Percentiles rank a stretch among this genome's conserved stretches.
Conservation (phyloP, 2,329 filamentous ascomycete species). For the Hirsutella rhossiliensis region DNA sequence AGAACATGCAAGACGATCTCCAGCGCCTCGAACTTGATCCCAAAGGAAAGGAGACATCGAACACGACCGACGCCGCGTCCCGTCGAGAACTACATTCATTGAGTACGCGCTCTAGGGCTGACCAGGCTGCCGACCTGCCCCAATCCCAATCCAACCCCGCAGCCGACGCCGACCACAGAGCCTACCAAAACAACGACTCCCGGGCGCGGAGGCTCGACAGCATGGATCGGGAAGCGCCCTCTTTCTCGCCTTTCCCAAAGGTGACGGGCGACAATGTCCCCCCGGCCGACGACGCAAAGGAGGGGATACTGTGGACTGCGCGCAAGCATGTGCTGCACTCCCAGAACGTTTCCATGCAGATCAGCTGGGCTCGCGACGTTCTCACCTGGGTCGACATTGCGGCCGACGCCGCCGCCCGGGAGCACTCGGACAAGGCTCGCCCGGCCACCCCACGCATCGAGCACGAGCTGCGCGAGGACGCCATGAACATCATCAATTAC, state of each 20-base stretch:
- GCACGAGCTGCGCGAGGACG: constrained; percentile 77
- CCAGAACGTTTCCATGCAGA: constrained; percentile 90
- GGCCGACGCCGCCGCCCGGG: constrained; percentile 61
- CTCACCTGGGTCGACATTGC: constrained; percentile 80
- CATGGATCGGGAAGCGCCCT: constrained; percentile 49
- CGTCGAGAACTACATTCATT: constrained; percentile 29
- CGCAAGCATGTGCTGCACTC: constrained; percentile 77
- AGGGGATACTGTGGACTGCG: constrained; percentile 76
- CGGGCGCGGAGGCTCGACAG: constrained; percentile 24
- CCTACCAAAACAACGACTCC: constrained; percentile 25
- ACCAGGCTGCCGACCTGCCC: constrained; percentile 1
- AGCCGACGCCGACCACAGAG: constrained; percentile 19
- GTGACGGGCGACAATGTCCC: constrained; percentile 81
- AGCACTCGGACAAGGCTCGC: constrained; percentile 40
- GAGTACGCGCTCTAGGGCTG: constrained; percentile 16
- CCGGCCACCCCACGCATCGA: constrained; percentile 76
- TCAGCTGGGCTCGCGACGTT: constrained; percentile 92
- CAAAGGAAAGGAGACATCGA: constrained; percentile 27
- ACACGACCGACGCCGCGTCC: constrained; percentile 16
- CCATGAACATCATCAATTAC: constrained; percentile 84
- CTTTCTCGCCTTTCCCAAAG: constrained; percentile 86
- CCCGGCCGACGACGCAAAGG: constrained; percentile 87
- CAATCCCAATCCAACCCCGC: constrained; percentile 11
- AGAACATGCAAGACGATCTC: constrained; percentile 92
- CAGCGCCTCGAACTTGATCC: constrained; percentile 82